A percentile compares a stretch with the other conserved stretches of the same genome.
Evolutionary conservation across 2,329 filamentous ascomycete genomes (phyloP).

Genomic region (Fusarium palustre): DNA sequence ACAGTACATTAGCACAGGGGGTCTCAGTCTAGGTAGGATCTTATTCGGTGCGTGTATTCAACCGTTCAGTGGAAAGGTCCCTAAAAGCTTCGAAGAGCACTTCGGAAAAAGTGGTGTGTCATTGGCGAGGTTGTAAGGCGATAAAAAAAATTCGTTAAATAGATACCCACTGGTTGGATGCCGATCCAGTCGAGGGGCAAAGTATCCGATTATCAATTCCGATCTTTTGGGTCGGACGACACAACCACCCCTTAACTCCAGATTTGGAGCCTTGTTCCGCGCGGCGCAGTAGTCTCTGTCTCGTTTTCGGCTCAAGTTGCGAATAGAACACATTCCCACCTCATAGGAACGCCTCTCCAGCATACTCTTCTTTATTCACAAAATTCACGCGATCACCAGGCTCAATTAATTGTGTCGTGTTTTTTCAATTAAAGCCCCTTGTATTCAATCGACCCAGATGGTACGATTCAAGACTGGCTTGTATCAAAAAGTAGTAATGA

Average conservation of each 20-base stretch:
- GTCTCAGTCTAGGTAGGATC: slow-evolving; percentile 26
- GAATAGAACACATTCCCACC: not conserved
- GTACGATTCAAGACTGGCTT: not conserved
- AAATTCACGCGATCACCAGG: not conserved
- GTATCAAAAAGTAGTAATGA: not conserved
- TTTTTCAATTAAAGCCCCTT: slow-evolving; percentile 25
- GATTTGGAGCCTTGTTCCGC: slow-evolving; percentile 24
- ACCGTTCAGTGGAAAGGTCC: slow-evolving; percentile 2
- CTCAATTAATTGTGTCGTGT: not conserved
- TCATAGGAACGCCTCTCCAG: slow-evolving; percentile 19
- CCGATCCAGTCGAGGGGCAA: slow-evolving; percentile 25
- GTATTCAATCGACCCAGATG: slow-evolving; percentile 15
- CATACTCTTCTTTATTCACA: slow-evolving; percentile 17
- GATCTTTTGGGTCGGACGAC: slow-evolving; percentile 31
- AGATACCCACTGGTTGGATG: slow-evolving; percentile 23
- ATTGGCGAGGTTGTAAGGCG: slow-evolving; percentile 3
- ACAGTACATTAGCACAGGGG: slow-evolving; percentile 23
- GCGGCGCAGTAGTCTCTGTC: slow-evolving; percentile 22
- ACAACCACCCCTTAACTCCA: slow-evolving; percentile 16
- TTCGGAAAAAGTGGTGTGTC: slow-evolving; percentile 31
- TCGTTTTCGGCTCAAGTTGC: slow-evolving; percentile 41
- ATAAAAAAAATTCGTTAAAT: slow-evolving; percentile 24
- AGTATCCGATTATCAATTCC: slow-evolving; percentile 40
- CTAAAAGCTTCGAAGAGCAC: slow-evolving; percentile 26
- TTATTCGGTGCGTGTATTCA: slow-evolving; percentile 27